Percentiles rank a stretch among this genome's conserved stretches.
phyloP scores from a whole-genome alignment of 495 filamentous ascomycete species.

The Talaromyces ruber region DNA sequence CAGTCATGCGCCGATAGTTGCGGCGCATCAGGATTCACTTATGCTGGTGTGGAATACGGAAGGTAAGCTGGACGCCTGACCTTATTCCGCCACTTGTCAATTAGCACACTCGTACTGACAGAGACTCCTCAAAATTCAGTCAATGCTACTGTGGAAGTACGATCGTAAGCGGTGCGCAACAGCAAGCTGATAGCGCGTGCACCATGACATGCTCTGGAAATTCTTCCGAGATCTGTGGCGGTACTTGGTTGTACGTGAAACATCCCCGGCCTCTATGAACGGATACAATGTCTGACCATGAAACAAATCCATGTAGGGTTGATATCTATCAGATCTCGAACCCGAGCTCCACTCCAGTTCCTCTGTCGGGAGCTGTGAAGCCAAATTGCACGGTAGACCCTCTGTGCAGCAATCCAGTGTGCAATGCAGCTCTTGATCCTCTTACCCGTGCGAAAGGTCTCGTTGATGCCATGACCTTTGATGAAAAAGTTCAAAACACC shows the following conservation, averaged over 20 bases:
- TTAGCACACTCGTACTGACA: neutral
- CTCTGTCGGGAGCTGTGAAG: neutral
- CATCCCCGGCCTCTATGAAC: neutral
- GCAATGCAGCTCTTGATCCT: slow-evolving; percentile 26
- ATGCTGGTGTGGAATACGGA: neutral
- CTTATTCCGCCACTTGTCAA: neutral
- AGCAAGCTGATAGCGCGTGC: neutral
- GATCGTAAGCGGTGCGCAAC: neutral
- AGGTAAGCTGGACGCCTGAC: neutral
- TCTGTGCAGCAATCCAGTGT: slow-evolving; percentile 15
- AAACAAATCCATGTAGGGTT: neutral
- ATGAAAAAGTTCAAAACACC: slow-evolving; percentile 44
- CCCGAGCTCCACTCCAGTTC: neutral
- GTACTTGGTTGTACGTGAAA: neutral
- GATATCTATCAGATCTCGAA: slow-evolving; percentile 3
- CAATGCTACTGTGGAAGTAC: slow-evolving; percentile 1
- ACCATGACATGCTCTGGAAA: slow-evolving; percentile 2
- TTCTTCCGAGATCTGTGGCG: neutral
- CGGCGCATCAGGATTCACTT: neutral
- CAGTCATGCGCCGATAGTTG: neutral
- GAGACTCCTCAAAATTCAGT: neutral
- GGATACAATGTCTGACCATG: neutral
- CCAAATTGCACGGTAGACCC: slow-evolving; percentile 9
- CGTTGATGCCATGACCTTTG: slow-evolving; percentile 19
- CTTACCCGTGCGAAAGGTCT: slow-evolving; percentile 25